Evolutionary conservation across 345 rosid genomes (phyloP).

Genomic region (Euphorbia tirucalli): DNA sequence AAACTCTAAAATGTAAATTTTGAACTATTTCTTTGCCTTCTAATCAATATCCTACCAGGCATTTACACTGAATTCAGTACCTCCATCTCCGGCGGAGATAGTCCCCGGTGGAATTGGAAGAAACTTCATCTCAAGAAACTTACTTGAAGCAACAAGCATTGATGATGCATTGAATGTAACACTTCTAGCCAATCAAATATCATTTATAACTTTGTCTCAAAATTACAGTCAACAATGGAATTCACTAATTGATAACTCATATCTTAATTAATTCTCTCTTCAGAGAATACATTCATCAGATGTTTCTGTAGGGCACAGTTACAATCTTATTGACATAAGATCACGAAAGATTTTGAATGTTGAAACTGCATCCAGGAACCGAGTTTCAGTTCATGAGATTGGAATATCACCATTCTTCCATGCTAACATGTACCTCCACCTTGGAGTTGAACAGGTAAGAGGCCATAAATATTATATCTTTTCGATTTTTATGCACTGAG

Average conservation of each 20-base stretch:
- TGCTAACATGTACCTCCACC: constrained; percentile 67
- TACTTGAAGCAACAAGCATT: constrained; percentile 53
- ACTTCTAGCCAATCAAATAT: neutral
- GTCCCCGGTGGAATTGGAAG: constrained; percentile 46
- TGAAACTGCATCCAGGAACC: constrained; percentile 52
- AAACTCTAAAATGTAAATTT: no score
- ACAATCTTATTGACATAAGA: constrained; percentile 44
- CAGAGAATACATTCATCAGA: constrained; percentile 45
- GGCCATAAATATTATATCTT: no score
- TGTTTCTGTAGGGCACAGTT: constrained; percentile 57
- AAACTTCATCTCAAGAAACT: constrained; percentile 53
- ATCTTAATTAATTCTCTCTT: constrained; percentile 10
- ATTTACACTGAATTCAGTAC: constrained; percentile 57
- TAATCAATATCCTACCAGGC: constrained; percentile 28
- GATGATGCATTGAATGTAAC: constrained; percentile 44
- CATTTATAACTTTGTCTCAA: neutral
- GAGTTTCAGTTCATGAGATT: constrained; percentile 47
- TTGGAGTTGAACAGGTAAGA: constrained; percentile 50
- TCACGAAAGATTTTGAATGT: constrained; percentile 41
- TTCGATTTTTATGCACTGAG: no score
- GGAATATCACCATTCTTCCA: constrained; percentile 51
- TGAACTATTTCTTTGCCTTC: neutral
- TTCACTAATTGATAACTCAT: neutral
- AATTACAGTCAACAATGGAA: constrained; percentile 2
- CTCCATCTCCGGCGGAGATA: constrained; percentile 47